Evolutionary conservation across 2,329 filamentous ascomycete genomes (phyloP), one percentile per base, ranked within the genome.

Genomic region (Neocatenulostroma microsporum): DNA sequence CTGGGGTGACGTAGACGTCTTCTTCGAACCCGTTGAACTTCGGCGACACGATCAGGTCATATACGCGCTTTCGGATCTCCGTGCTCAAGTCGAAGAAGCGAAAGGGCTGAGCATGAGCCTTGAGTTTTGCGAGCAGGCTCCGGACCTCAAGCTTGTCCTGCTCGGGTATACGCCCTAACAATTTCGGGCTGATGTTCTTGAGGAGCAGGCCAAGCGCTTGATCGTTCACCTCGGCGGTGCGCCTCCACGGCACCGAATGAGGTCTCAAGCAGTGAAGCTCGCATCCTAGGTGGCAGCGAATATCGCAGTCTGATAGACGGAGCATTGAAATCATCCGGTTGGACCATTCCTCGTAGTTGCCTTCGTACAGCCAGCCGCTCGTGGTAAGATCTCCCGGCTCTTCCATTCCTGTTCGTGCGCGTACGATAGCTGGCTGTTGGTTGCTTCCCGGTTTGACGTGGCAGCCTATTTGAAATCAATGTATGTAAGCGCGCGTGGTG

Each of bases 311-410:
- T n/a, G n/a, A n/a, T n/a, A n/a, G n/a, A n/a, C n/a, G n/a, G n/a
- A 31, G 29, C 14, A 20, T 6, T 9, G 13, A 13, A 7, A 7
- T 17, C 13, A 31, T 19, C 6, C 29, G 29, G 9, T 31, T 13
- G 9, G 5, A 5, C 29, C 29, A 17, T 31, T 31, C 29, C 9
- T 11, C 8, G 29, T 31, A 31, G 29, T 31, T 31, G 29, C 29
- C 29, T 31, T 31, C 29, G 29, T 31, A 31, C 5, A 31, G 13
- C 10, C 17, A 20, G 18, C 13, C 26, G 18, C 29, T 17, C 29
- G 17, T 13, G 12, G 29, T 31, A 17, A 31, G 13, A 15, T 31
- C 29, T 13, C 29, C 29, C 7, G 15, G 8, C n/a, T n/a, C n/a
- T n/a, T n/a, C n/a, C n/a, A n/a, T n/a, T n/a, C n/a, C n/a, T n/a